Base-by-base conservation (phyloP, 768 basidiomycete species). In the Bullera alba region DNA sequence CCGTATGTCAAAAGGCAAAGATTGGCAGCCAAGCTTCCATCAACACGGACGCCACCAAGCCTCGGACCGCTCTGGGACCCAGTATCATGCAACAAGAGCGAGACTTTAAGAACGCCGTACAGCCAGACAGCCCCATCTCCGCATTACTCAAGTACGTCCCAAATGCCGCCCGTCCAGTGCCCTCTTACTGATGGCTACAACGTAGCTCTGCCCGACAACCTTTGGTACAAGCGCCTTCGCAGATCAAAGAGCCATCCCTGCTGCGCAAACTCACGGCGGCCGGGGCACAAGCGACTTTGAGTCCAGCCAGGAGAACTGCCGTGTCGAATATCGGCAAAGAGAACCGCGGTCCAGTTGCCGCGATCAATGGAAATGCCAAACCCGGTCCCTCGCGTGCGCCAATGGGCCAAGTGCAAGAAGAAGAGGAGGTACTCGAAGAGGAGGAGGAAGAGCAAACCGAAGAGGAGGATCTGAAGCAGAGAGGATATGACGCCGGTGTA, bases 91-190 rank as follows among this genome's bases (percentile, higher is more conserved):
- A 70, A 48, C 69, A 74, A 48, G 95, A 99, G 79, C 84, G 85
- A 70, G 95, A 97, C 72, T 96, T 97, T 83, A 85, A 86, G 76
- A 84, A 85, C 63, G 95, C 91, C 1, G 87, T 97, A 1, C 88
- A 91, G 66, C 93, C 92, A 5, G 90, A 87, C 36, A 87, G 85
- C 54, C 95, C 95, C 0, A 92, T 99, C 53, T 87, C 87, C 25
- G 88, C 87, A 2, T 75, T 99, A 42, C 79, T 99, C 61, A 85
- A 67, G 69, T 74, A 30, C 36, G 58, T 57, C 5, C 2, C 16
- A n/a, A n/a, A n/a, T 14, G 27, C 28, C 30, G 16, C 23, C 17
- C 36, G 2, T 2, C 17, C n/a, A 3, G 4, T 15, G 14, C 26
- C 35, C 23, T 10, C 27, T 14, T 29, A 15, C 26, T 44, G 42